Evolutionary conservation across 495 filamentous ascomycete species (phyloP).

Genomic region (Astrocystis sublimbata): DNA sequence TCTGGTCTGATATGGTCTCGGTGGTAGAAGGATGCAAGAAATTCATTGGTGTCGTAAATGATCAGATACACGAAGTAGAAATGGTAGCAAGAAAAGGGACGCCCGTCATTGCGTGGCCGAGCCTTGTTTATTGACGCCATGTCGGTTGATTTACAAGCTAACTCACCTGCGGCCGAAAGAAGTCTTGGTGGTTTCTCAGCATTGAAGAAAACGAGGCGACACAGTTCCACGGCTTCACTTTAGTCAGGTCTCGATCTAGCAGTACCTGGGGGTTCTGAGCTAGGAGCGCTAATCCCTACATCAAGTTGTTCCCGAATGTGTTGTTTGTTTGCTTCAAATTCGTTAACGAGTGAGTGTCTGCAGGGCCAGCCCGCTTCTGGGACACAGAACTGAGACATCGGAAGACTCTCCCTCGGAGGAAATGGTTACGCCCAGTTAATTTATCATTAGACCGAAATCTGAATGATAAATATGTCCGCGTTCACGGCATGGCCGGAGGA

Average conservation of each 20-base stretch:
- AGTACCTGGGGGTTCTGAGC: background rate
- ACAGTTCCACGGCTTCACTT: background rate
- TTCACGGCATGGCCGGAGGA: background rate
- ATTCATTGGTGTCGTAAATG: background rate
- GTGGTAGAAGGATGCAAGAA: background rate
- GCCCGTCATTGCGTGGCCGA: slow-evolving; percentile 1
- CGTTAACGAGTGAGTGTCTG: background rate
- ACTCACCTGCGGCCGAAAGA: background rate
- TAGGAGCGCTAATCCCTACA: slow-evolving; percentile 1
- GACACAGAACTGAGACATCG: slow-evolving; percentile 30
- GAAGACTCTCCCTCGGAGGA: slow-evolving; percentile 16
- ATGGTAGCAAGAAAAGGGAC: background rate
- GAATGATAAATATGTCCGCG: background rate
- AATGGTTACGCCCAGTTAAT: background rate
- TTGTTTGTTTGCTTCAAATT: background rate
- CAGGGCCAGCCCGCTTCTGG: slow-evolving; percentile 1
- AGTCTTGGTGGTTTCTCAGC: background rate
- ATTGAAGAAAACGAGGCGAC: background rate
- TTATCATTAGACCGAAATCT: background rate
- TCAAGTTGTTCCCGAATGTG: background rate
- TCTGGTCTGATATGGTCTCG: background rate
- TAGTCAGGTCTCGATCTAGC: background rate
- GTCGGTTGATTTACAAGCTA: background rate
- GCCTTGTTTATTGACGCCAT: background rate
- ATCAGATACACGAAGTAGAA: background rate